Evolutionary conservation across 495 filamentous ascomycete species (phyloP).

Genomic region (Xylaria curta): DNA sequence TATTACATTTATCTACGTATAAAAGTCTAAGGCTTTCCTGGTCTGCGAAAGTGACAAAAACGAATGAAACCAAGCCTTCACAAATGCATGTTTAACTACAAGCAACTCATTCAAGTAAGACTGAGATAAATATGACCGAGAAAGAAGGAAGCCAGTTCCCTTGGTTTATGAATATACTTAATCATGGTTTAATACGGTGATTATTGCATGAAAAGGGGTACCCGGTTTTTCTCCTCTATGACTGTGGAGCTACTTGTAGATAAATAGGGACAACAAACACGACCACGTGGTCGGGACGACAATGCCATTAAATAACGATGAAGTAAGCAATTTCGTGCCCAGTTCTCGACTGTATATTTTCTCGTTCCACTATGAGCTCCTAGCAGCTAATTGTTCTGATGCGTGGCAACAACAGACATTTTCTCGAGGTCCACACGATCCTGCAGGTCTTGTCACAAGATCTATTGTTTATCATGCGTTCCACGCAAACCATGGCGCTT

Average conservation of each 20-base stretch:
- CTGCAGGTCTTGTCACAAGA: slow-evolving; percentile 8
- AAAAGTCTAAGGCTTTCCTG: too few relatives aligned
- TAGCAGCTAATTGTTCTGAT: background rate
- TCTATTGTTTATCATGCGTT: slow-evolving; percentile 35
- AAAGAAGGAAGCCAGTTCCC: background rate
- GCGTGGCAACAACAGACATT: background rate
- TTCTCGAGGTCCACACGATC: too few relatives aligned
- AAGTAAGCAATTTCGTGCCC: background rate
- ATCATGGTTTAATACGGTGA: background rate
- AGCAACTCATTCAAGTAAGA: background rate
- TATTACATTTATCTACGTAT: too few relatives aligned
- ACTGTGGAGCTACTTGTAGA: background rate
- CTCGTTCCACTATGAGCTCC: background rate
- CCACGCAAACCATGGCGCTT: slow-evolving; percentile 28
- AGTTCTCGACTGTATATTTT: too few relatives aligned
- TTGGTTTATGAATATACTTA: background rate
- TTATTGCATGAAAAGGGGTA: background rate
- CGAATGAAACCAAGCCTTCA: too few relatives aligned
- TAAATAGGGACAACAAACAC: background rate
- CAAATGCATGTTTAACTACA: too few relatives aligned
- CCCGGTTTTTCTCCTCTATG: background rate
- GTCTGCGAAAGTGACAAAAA: too few relatives aligned
- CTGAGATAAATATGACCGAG: background rate
- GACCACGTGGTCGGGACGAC: background rate
- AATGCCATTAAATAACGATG: background rate